Percentiles rank a stretch among this genome's conserved stretches.
Evolutionary conservation across 2,329 filamentous ascomycete species (phyloP).

Genomic region (Scopulariopsis brevicaulis): DNA sequence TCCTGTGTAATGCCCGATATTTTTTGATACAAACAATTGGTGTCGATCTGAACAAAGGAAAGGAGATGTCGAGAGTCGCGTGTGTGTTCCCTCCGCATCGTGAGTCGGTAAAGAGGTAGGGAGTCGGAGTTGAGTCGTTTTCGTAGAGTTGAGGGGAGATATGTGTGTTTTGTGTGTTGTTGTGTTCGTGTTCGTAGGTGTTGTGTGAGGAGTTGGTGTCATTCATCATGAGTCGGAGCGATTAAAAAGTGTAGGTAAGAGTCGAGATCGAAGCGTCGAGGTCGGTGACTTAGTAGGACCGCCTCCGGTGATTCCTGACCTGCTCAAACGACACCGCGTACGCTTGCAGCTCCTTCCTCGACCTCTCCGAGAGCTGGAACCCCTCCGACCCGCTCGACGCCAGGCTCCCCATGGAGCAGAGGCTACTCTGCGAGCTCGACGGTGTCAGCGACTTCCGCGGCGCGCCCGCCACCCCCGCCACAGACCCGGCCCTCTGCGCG

Average conservation of each 20-base stretch:
- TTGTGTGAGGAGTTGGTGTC: not conserved
- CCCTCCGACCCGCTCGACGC: conserved; percentile 39
- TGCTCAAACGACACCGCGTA: conserved; percentile 89
- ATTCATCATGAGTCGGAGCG: not conserved
- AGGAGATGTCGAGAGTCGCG: not conserved
- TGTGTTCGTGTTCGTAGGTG: not conserved
- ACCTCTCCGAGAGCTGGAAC: conserved; percentile 58
- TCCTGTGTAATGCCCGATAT: conserved; percentile 29
- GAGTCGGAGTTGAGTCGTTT: not conserved
- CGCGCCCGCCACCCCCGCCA: conserved; percentile 9
- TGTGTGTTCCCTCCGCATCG: not conserved
- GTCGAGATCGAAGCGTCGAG: not conserved
- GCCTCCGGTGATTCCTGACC: conserved; percentile 48
- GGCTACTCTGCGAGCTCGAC: conserved; percentile 74
- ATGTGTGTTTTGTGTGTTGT: no score
- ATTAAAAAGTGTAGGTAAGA: not conserved
- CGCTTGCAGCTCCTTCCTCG: conserved; percentile 67
- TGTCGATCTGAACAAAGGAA: conserved; percentile 7
- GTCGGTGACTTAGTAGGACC: conserved; percentile 34
- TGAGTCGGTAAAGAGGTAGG: not conserved
- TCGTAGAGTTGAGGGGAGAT: not conserved
- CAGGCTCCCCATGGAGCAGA: conserved; percentile 65
- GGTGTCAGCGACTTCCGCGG: conserved; percentile 40
- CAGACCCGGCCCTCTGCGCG: conserved; percentile 14
- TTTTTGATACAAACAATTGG: conserved; percentile 29